phyloP scores from a whole-genome alignment of 1,139 yeast genomes.

The Blastobotrys capitulatus region DNA sequence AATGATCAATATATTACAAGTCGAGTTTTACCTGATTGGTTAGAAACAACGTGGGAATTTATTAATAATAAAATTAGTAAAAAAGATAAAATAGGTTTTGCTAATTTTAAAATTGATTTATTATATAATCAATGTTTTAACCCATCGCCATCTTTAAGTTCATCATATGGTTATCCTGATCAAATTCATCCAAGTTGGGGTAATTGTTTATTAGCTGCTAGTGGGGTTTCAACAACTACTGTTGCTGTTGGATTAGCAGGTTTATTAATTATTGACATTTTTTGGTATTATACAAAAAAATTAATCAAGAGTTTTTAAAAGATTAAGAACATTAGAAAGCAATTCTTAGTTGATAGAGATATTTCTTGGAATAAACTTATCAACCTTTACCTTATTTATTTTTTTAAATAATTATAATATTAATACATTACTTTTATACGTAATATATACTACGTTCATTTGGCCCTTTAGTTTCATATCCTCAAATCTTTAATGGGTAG shows the following conservation, averaged over 20 bases:
- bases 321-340: no score
- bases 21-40: constrained; percentile 8
- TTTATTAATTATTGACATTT: not conserved
- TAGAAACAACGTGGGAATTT: constrained; percentile 3
- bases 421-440: no score
- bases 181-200: not conserved
- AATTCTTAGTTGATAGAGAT: not conserved
- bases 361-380: no score
- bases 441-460: no score
- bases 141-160: not conserved
- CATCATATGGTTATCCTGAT: no score
- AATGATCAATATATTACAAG: not conserved
- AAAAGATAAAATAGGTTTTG: constrained; percentile 3
- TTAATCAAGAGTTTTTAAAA: not conserved
- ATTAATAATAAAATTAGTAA: not conserved
- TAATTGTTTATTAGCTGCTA: constrained; percentile 2
- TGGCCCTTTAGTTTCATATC: no score
- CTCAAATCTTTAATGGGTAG: no score
- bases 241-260: not conserved
- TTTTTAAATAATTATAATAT: no score
- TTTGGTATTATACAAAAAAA: not conserved
- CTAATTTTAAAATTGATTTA: not conserved
- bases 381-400: no score
- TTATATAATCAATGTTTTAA: constrained; percentile 8
- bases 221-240: not conserved